Evolutionary conservation across 352 stramenopile species (phyloP).

Genomic region (Phytophthora colocasiae): DNA sequence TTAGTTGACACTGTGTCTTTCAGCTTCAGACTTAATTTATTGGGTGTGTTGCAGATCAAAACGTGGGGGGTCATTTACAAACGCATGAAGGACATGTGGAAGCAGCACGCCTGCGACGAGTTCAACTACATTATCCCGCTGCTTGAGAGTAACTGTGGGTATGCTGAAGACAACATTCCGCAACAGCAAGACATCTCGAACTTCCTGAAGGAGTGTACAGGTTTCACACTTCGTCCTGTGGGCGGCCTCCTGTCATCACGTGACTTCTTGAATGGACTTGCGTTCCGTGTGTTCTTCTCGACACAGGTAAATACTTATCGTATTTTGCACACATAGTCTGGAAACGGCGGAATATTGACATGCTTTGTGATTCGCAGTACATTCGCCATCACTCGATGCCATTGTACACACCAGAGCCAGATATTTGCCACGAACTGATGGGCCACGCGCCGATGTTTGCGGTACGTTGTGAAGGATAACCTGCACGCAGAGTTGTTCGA

Average conservation of each 20-base stretch:
- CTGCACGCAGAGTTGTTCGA: neutral
- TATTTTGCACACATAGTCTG: too few relatives aligned
- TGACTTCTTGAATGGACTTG: constrained; percentile 98
- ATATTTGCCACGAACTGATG: constrained; percentile 98
- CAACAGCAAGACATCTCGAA: constrained; percentile 95
- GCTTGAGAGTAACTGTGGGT: constrained; percentile 96
- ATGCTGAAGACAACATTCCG: constrained; percentile 94
- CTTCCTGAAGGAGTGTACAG: constrained; percentile 94
- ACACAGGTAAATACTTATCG: constrained; percentile 73
- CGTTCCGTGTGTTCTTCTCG: constrained; percentile 98
- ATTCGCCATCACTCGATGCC: constrained; percentile 95
- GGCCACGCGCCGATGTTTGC: constrained; percentile 98
- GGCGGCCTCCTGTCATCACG: constrained; percentile 95
- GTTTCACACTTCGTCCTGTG: constrained; percentile 93
- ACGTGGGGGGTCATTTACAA: constrained; percentile 96
- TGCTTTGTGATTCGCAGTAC: constrained; percentile 64
- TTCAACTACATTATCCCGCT: constrained; percentile 96
- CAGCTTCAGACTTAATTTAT: neutral
- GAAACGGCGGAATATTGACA: neutral
- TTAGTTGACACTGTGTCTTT: neutral
- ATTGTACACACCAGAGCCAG: constrained; percentile 97
- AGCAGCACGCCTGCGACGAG: constrained; percentile 96
- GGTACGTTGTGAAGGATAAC: constrained; percentile 30
- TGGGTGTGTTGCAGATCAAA: constrained; percentile 33
- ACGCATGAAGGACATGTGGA: constrained; percentile 93